Evolutionary conservation across 495 filamentous ascomycete species (phyloP).

Genomic region (Xanthoparmelia taractica): DNA sequence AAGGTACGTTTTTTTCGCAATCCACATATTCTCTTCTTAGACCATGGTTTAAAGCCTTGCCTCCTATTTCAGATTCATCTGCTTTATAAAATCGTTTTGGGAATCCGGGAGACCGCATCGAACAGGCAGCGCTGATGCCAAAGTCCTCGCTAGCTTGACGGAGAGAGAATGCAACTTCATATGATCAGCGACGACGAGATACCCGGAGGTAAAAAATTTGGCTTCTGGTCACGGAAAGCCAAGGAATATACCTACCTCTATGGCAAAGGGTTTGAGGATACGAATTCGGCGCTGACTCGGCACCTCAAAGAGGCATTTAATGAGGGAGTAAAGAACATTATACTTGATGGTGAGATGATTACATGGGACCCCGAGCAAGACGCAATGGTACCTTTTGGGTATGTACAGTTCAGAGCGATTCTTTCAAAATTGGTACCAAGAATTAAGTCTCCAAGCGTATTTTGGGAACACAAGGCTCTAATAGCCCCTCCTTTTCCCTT

Average conservation of each 20-base stretch:
- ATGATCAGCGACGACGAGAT: constrained; percentile 65
- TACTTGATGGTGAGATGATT: constrained; percentile 97
- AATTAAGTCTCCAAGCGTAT: not conserved
- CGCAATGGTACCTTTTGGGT: constrained; percentile 76
- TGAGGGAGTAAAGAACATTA: constrained; percentile 70
- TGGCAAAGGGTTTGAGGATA: constrained; percentile 66
- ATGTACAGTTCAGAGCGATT: not conserved
- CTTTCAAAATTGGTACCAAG: not conserved
- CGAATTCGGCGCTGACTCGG: constrained; percentile 68
- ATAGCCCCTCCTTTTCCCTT: not conserved
- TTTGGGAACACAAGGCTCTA: not conserved
- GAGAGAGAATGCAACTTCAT: constrained; percentile 94
- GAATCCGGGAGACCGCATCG: not conserved
- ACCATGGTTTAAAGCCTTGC: not conserved
- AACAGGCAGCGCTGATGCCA: not conserved
- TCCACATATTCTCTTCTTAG: not conserved
- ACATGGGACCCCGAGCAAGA: constrained; percentile 92
- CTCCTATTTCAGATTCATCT: not conserved
- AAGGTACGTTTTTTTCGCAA: constrained; percentile 39
- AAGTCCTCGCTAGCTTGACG: constrained; percentile 51
- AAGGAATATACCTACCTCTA: constrained; percentile 98
- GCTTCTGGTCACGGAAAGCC: constrained; percentile 91
- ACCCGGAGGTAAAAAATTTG: constrained; percentile 65
- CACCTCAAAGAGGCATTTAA: constrained; percentile 73
- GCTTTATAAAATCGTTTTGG: not conserved